Conservation (phyloP, 441 rosid species). For the Biscutella laevigata region DNA sequence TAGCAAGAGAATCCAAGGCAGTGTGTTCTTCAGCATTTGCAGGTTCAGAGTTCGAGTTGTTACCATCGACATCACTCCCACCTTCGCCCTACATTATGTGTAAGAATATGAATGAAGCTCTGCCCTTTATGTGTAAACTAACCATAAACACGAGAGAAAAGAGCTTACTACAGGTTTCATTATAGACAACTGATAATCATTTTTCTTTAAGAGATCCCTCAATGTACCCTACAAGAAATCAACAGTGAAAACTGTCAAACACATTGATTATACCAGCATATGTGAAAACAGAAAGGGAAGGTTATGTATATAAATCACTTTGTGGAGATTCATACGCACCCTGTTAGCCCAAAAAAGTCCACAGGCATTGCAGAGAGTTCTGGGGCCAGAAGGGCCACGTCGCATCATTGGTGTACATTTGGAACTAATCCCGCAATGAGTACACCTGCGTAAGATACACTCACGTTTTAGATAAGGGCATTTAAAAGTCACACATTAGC, state of each 20-base stretch:
- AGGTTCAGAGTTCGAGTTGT: conserved; percentile 10
- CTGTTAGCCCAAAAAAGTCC: conserved; percentile 92
- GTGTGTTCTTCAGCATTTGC: conserved; percentile 1
- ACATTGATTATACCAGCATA: not conserved
- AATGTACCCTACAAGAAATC: conserved; percentile 23
- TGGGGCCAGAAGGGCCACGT: conserved; percentile 92
- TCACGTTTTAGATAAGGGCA: not conserved
- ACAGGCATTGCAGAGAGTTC: conserved; percentile 98
- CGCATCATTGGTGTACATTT: conserved; percentile 97
- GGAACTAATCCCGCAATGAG: conserved; percentile 79
- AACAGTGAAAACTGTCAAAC: not conserved
- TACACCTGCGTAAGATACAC: conserved; percentile 45
- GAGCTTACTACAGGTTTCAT: conserved; percentile 17
- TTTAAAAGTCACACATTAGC: not conserved
- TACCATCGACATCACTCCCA: conserved; percentile 4
- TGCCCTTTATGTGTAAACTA: not conserved
- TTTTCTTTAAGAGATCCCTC: conserved; percentile 26
- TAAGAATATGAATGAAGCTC: not conserved
- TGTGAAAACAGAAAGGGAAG: not conserved
- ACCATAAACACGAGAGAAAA: not conserved
- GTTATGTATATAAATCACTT: conserved; percentile 1
- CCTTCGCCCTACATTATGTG: conserved; percentile 16
- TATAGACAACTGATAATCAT: conserved; percentile 8
- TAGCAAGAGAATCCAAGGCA: conserved; percentile 17
- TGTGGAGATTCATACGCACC: conserved; percentile 39